Percentiles rank a stretch among this genome's conserved stretches.
phyloP scores from a whole-genome alignment of 257 asterid genomes.

The Scutellaria baicalensis region DNA sequence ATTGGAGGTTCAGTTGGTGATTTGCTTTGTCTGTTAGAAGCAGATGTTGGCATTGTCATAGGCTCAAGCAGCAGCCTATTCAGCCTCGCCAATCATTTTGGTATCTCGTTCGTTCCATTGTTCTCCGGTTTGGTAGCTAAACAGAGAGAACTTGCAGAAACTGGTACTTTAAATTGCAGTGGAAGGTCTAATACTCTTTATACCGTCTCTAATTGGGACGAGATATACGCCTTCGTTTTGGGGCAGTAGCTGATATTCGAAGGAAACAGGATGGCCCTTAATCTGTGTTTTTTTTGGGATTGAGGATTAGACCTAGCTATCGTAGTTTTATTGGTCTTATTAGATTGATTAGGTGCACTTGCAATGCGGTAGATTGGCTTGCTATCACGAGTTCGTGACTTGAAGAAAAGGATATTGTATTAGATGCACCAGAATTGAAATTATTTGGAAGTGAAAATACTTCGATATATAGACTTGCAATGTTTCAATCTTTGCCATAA shows the following conservation, averaged over 20 bases:
- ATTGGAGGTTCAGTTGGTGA: slow-evolving; percentile 67
- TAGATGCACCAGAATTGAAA: no score
- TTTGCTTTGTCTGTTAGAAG: slow-evolving; percentile 51
- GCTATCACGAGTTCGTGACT: no score
- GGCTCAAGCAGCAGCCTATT: slow-evolving; percentile 37
- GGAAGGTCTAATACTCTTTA: slow-evolving; percentile 40
- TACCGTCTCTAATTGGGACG: slow-evolving; percentile 61
- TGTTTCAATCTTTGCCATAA: no score
- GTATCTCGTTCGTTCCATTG: slow-evolving; percentile 44
- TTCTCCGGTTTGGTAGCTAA: slow-evolving; percentile 43
- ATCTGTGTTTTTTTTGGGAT: slow-evolving; percentile 13
- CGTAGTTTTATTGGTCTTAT: slow-evolving; percentile 2
- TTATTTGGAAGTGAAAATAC: no score
- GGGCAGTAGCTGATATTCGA: slow-evolving; percentile 25
- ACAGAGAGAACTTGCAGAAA: slow-evolving; percentile 35
- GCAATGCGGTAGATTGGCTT: no score
- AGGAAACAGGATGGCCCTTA: slow-evolving; percentile 16
- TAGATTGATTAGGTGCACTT: slow-evolving; percentile 8
- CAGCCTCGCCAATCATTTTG: slow-evolving; percentile 40
- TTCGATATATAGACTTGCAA: no score
- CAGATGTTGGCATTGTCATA: slow-evolving; percentile 59
- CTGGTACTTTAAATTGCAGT: slow-evolving; percentile 13
- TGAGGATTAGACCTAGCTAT: slow-evolving; percentile 19
- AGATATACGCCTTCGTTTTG: slow-evolving; percentile 46
- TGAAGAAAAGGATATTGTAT: no score